Base-by-base conservation (phyloP, 495 filamentous ascomycete genomes). In the Lophium mytilinum region DNA sequence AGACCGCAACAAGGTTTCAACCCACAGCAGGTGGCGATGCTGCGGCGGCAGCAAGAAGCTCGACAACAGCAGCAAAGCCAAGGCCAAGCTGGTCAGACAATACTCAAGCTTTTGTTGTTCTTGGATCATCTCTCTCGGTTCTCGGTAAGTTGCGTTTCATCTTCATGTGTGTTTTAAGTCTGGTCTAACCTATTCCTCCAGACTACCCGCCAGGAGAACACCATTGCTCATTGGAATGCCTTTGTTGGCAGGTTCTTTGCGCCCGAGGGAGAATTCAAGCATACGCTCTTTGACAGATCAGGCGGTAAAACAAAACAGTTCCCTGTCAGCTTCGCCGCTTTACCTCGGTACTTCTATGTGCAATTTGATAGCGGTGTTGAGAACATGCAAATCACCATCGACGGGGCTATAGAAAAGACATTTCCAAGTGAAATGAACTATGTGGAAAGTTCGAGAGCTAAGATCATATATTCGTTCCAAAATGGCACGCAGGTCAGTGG, bases 361-460 rank as follows among this genome's bases (percentile, higher is more conserved):
- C 85, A 91, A 60, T 94, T 88, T 62, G 83, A 85, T n/a, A 91
- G 86, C 53, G 88, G 89, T 5, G 82, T 95, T 37, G 80, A 77
- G 47, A 83, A 79, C 18, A 87, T 96, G 49, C 88, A 93, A 66
- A 79, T 95, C 74, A 76, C 87, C 15, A 73, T 90, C 49, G 80
- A 83, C 53, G 78, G 74, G 56, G 76, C 80, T 0, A 48, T 40
- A 39, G 72, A 73, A 39, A 66, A 55, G 43, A 42, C 58, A 15
- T 33, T 62, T 14, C 43, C 39, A 4, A 55, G 50, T 21, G 53
- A 50, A 30, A 56, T 17, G 11, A 60, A 68, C 14, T 55, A 60
- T 37, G 67, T 71, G 1, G 52, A 58, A 24, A 66, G 61, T 34
- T 49, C 60, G 4, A 55, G 66, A 15, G 63, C 70, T 10, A 69